phyloP scores from a whole-genome alignment of 805 yeast genomes.

The Candida khao-thaluensis region DNA sequence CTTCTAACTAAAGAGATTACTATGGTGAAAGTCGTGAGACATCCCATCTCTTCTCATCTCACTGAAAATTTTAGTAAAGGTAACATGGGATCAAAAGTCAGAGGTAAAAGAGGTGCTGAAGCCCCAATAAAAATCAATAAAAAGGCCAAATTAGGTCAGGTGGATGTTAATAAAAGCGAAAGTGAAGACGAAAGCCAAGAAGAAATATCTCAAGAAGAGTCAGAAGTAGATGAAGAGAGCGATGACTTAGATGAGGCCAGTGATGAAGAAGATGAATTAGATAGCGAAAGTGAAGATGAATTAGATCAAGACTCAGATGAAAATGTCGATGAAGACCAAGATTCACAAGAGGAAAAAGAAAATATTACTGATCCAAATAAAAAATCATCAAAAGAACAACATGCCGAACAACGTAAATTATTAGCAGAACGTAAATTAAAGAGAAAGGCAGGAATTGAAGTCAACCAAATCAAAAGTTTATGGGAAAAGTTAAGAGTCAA shows the following conservation, averaged over 20 bases:
- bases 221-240: neutral
- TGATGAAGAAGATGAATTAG: neutral
- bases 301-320: slow-evolving; percentile 17
- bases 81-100: slow-evolving; percentile 18
- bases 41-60: slow-evolving; percentile 13
- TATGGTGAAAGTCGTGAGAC: slow-evolving; percentile 6
- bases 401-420: slow-evolving; percentile 77
- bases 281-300: slow-evolving; percentile 9
- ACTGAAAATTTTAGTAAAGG: slow-evolving; percentile 1
- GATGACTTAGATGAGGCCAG: slow-evolving; percentile 8
- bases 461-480: slow-evolving; percentile 76
- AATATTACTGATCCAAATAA: slow-evolving; percentile 37
- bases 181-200: slow-evolving; percentile 8
- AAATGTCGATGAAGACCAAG: slow-evolving; percentile 22
- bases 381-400: slow-evolving; percentile 61
- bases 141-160: slow-evolving; percentile 24
- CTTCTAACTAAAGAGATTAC: no score
- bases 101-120: slow-evolving; percentile 32
- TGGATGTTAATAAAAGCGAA: slow-evolving; percentile 14
- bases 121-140: slow-evolving; percentile 20
- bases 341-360: no score
- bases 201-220: neutral
- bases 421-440: slow-evolving; percentile 80
- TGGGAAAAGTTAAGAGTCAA: slow-evolving; percentile 93
- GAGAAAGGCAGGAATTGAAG: slow-evolving; percentile 84